Conservation (phyloP, 2,329 filamentous ascomycete genomes). For the Chaetoscypha palmicola region DNA sequence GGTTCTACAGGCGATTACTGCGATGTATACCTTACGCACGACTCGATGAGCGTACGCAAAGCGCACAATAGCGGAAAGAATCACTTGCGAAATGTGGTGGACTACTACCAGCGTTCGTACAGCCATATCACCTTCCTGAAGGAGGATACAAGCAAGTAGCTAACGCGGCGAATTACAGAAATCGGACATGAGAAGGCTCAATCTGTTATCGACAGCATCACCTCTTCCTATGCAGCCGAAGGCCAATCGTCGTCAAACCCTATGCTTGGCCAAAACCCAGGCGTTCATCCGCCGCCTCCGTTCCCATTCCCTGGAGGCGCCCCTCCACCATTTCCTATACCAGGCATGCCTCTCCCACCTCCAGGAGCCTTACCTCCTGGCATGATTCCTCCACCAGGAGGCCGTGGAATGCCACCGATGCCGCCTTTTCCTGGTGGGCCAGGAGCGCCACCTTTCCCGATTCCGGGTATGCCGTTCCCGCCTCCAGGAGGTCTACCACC, state of each 20-base stretch:
- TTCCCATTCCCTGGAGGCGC: constrained; percentile 57
- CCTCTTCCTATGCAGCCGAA: constrained; percentile 88
- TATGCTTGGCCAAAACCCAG: constrained; percentile 63
- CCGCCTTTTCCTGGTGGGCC: constrained; percentile 19
- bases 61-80: constrained; percentile 96
- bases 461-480: constrained; percentile 38
- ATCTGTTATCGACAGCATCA: constrained; percentile 97
- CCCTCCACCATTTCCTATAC: constrained; percentile 50
- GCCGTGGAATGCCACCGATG: constrained; percentile 26
- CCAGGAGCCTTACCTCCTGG: constrained; percentile 19
- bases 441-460: constrained; percentile 16
- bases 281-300: constrained; percentile 44
- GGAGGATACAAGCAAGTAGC: too few species aligned
- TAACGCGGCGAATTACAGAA: constrained; percentile 45
- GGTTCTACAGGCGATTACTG: constrained; percentile 72
- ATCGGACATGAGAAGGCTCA: constrained; percentile 98
- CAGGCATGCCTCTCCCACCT: constrained; percentile 35
- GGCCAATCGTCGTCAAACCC: constrained; percentile 82
- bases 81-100: constrained; percentile 93
- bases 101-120: constrained; percentile 92
- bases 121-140: too few species aligned
- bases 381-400: constrained; percentile 27
- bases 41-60: constrained; percentile 99
- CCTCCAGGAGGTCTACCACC: constrained; percentile 42
- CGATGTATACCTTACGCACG: constrained; percentile 99